These are phyloP conservation scores for Tetrastigma voinierianum DNA, from an alignment of 164 flowering plant genomes.

Conservation along the genomic window DNA sequence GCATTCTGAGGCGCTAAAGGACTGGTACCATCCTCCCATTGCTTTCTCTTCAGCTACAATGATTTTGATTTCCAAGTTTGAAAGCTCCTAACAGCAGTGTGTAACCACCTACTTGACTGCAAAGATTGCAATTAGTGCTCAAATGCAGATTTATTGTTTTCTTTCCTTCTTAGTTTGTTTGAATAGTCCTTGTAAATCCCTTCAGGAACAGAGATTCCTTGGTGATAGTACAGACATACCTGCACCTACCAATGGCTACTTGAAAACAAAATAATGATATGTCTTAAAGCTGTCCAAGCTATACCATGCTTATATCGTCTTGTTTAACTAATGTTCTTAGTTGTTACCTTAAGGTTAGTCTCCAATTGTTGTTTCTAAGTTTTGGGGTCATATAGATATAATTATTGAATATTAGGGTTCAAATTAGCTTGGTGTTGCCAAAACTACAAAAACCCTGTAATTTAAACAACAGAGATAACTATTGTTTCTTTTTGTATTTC, in stretches of 20 bases:
- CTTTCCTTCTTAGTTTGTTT: conserved; percentile 81
- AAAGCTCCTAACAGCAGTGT: conserved; percentile 69
- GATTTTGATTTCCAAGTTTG: conserved; percentile 92
- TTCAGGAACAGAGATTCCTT: conserved; percentile 89
- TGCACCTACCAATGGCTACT: conserved; percentile 82
- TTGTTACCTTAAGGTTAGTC: conserved; percentile 76
- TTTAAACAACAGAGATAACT: too few relatives aligned
- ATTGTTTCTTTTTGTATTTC: too few relatives aligned
- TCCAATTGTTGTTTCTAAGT: conserved; percentile 83
- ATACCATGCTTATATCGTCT: conserved; percentile 81
- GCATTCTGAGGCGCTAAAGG: conserved; percentile 67
- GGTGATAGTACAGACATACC: conserved; percentile 73
- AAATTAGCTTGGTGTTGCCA: too few relatives aligned
- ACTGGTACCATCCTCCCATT: conserved; percentile 92
- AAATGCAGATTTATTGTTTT: conserved; percentile 67
- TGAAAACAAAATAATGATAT: conserved; percentile 85
- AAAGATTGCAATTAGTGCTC: conserved; percentile 66
- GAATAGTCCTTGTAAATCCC: conserved; percentile 81
- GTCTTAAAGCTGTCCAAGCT: conserved; percentile 69
- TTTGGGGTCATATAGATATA: conserved; percentile 84
- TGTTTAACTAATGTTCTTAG: conserved; percentile 74
- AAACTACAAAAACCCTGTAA: too few relatives aligned
- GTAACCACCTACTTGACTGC: conserved; percentile 53
- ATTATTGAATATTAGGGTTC: too few relatives aligned
- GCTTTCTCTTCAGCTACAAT: conserved; percentile 74